Conservation (phyloP, 768 basidiomycete species). For the Dacryopinax spathularia region DNA sequence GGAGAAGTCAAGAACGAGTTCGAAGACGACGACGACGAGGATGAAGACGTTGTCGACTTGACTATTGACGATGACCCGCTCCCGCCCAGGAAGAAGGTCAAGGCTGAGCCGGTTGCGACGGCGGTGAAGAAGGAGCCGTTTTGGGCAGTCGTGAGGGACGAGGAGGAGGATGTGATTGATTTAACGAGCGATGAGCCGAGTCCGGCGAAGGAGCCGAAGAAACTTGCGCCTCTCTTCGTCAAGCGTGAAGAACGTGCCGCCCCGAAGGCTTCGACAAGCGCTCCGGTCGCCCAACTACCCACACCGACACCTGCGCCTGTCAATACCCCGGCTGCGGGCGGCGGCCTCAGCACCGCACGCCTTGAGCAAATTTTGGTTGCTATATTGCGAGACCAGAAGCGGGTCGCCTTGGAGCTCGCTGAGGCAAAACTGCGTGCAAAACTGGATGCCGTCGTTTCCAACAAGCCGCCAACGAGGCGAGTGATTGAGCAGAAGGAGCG, state of each 20-base stretch:
- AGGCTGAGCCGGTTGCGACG: too few species aligned
- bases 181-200: background rate
- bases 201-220: background rate
- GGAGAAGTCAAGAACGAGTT: too few species aligned
- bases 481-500: background rate
- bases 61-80: too few species aligned
- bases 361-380: background rate
- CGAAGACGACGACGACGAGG: too few species aligned
- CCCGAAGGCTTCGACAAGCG: background rate
- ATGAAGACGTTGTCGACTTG: too few species aligned
- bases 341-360: background rate
- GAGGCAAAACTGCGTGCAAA: background rate
- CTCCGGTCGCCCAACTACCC: background rate
- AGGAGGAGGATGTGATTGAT: background rate
- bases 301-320: background rate
- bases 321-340: background rate
- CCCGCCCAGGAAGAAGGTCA: too few species aligned
- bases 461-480: too few species aligned
- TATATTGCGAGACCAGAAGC: background rate
- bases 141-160: too few species aligned
- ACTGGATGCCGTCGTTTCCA: background rate
- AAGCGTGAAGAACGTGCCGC: background rate
- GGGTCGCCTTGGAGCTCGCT: background rate
- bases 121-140: too few species aligned
- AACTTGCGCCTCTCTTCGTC: background rate